These are phyloP conservation scores for Allium sativum DNA, from an alignment of 106 monocot genomes.

Conservation along the genomic window DNA sequence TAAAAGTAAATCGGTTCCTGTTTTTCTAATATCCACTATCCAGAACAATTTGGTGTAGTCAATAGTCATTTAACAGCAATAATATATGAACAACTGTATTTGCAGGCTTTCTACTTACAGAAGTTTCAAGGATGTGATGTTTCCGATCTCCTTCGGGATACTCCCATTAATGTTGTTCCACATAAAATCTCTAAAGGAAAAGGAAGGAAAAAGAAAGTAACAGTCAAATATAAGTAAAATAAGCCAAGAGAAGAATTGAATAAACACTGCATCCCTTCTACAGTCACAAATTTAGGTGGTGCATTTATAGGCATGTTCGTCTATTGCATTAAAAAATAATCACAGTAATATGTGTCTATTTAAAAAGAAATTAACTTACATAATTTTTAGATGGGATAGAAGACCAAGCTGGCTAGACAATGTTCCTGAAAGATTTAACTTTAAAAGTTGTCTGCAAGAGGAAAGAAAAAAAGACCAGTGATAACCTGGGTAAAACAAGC, in stretches of 20 bases:
- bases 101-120: slow-evolving; percentile 44
- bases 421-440: slow-evolving; percentile 71
- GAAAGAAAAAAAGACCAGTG: background rate
- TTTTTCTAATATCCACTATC: no score
- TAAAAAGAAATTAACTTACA: slow-evolving; percentile 32
- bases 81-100: background rate
- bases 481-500: no score
- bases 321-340: background rate
- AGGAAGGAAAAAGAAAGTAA: background rate
- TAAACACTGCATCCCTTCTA: no score
- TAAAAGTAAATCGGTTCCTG: no score
- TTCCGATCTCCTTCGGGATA: slow-evolving; percentile 91
- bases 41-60: no score
- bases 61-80: no score
- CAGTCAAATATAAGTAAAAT: background rate
- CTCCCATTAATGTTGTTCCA: slow-evolving; percentile 77
- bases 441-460: slow-evolving; percentile 51
- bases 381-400: slow-evolving; percentile 49
- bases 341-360: no score
- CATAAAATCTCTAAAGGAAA: slow-evolving; percentile 72
- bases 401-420: slow-evolving; percentile 64
- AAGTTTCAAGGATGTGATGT: slow-evolving; percentile 48
- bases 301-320: background rate
- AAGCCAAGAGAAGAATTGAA: no score
- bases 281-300: background rate